phyloP scores from a whole-genome alignment of 2,329 filamentous ascomycete genomes.

The Didymella pinodella region DNA sequence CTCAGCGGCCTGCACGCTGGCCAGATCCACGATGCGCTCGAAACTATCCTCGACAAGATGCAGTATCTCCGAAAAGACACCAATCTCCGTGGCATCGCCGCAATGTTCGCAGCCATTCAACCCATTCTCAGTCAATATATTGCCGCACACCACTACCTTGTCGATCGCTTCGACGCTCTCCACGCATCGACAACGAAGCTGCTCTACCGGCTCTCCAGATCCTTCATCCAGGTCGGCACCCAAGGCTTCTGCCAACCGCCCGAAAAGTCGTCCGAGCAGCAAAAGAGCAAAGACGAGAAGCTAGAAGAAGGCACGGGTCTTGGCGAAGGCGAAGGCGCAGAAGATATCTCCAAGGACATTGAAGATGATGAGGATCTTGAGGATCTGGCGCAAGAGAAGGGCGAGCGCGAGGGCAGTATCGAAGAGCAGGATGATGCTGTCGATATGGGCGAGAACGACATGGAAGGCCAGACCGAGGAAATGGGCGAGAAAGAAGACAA shows the following conservation, averaged over 20 bases:
- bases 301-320: constrained; percentile 91
- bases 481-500: constrained; percentile 62
- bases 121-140: constrained; percentile 81
- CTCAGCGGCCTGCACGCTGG: constrained; percentile 67
- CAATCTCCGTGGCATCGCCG: constrained; percentile 58
- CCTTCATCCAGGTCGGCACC: constrained; percentile 78
- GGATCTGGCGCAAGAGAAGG: constrained; percentile 82
- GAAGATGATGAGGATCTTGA: constrained; percentile 91
- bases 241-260: constrained; percentile 92
- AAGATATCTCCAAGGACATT: constrained; percentile 98
- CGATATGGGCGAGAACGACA: constrained; percentile 90
- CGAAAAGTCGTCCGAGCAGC: constrained; percentile 73
- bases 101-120: constrained; percentile 67
- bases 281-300: constrained; percentile 75
- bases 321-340: constrained; percentile 91
- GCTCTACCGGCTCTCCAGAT: constrained; percentile 75
- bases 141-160: constrained; percentile 64
- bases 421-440: constrained; percentile 85
- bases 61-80: constrained; percentile 52
- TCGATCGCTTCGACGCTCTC: constrained; percentile 67
- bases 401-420: constrained; percentile 68
- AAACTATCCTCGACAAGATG: constrained; percentile 57
- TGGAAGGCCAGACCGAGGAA: constrained; percentile 84
- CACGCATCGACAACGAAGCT: constrained; percentile 78
- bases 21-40: constrained; percentile 60